Conservation (phyloP, 2,329 filamentous ascomycete species). For the Botryotinia calthae region DNA sequence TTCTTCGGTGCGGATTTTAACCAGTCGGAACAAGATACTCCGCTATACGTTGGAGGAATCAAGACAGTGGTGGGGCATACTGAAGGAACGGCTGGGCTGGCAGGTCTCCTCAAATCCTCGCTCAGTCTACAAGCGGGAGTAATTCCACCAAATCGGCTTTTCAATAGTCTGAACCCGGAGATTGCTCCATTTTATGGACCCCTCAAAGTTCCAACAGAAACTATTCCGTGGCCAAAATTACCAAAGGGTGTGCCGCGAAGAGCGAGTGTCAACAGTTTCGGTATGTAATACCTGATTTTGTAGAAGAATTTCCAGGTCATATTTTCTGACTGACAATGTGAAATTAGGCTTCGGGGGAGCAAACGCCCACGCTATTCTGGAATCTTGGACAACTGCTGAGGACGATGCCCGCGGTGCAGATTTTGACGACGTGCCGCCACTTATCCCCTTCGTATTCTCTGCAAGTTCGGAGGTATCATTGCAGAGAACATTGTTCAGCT, state of each 20-base stretch:
- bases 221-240: neutral
- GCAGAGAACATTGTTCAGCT: too few relatives aligned
- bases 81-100: conserved; percentile 3
- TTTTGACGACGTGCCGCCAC: too few relatives aligned
- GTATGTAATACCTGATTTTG: neutral
- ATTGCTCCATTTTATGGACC: neutral
- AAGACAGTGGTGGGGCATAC: conserved; percentile 35
- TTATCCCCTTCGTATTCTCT: too few relatives aligned
- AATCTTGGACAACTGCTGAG: too few relatives aligned
- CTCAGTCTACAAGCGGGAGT: neutral
- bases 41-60: conserved; percentile 22
- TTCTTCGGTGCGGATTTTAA: conserved; percentile 2
- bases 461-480: too few relatives aligned
- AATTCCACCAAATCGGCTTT: conserved; percentile 22
- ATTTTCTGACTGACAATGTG: neutral
- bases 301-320: neutral
- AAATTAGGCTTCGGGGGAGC: neutral
- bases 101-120: conserved; percentile 4
- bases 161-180: conserved; percentile 36
- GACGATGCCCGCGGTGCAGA: too few relatives aligned
- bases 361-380: neutral
- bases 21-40: neutral
- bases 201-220: neutral
- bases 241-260: neutral
- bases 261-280: conserved; percentile 6